These are phyloP conservation scores for Skeletonema menzelii DNA, from an alignment of 108 stramenopile genomes.

Conservation along the genomic window DNA sequence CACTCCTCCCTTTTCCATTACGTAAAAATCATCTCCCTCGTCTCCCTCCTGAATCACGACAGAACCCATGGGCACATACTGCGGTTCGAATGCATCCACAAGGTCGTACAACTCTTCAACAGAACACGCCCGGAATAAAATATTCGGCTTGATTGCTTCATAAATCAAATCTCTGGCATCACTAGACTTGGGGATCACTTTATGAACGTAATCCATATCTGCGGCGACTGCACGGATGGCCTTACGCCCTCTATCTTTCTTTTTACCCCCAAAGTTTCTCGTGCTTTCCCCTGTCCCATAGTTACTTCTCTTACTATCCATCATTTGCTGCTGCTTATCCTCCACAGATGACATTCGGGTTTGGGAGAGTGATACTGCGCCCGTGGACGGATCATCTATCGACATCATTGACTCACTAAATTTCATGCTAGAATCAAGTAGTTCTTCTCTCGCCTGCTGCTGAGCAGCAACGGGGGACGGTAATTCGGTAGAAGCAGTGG, in stretches of 20 bases:
- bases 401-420: not conserved
- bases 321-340: not conserved
- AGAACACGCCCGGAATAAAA: constrained; percentile 60
- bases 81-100: constrained; percentile 53
- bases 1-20: constrained; percentile 53
- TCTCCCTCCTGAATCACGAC: constrained; percentile 69
- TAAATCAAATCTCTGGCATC: constrained; percentile 57
- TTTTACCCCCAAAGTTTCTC: constrained; percentile 3
- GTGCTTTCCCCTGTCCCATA: not conserved
- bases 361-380: not conserved
- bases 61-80: constrained; percentile 19
- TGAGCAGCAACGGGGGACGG: not conserved
- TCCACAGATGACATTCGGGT: not conserved
- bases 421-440: not conserved
- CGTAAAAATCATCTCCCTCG: constrained; percentile 69
- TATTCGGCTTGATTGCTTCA: constrained; percentile 64
- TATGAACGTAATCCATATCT: constrained; percentile 24
- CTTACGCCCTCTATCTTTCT: constrained; percentile 34
- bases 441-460: not conserved
- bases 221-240: constrained; percentile 24
- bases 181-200: constrained; percentile 54
- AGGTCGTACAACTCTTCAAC: constrained; percentile 50
- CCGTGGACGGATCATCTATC: not conserved
- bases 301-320: no score
- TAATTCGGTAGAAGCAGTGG: not conserved